Conservation (phyloP, 1,139 yeast species). For the Lodderomyces parapsilosis region DNA sequence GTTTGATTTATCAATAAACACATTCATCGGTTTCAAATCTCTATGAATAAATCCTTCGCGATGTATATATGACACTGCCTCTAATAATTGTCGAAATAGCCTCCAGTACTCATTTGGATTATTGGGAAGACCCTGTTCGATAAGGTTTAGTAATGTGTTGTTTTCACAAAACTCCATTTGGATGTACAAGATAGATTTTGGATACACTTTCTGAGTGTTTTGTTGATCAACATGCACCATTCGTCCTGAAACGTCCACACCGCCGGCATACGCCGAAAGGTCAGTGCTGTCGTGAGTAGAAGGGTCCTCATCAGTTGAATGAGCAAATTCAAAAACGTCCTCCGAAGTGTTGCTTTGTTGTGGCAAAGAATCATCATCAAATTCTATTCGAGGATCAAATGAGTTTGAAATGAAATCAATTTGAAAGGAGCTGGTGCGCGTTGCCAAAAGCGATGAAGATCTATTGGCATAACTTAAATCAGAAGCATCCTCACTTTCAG, state of each 20-base stretch:
- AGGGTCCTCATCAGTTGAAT: conserved; percentile 16
- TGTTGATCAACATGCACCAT: too few species aligned
- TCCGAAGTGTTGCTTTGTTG: conserved; percentile 14
- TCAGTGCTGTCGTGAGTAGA: not conserved
- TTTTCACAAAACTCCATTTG: conserved; percentile 99
- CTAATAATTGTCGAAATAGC: conserved; percentile 80
- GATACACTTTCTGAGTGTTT: conserved; percentile 4
- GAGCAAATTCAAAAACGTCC: conserved; percentile 31
- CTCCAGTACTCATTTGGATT: conserved; percentile 87
- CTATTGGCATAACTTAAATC: conserved; percentile 15
- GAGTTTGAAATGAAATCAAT: conserved; percentile 71
- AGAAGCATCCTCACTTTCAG: conserved; percentile 12
- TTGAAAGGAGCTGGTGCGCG: conserved; percentile 40
- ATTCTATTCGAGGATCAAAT: conserved; percentile 57
- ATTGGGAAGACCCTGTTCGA: conserved; percentile 72
- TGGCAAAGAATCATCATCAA: conserved; percentile 34
- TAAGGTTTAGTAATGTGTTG: conserved; percentile 80
- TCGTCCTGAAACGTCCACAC: too few species aligned
- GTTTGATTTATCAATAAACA: conserved; percentile 86
- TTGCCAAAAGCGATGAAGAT: conserved; percentile 31
- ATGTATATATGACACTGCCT: conserved; percentile 89
- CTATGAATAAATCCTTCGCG: conserved; percentile 93
- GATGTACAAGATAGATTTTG: conserved; percentile 63
- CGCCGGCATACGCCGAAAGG: too few species aligned
- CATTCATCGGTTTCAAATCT: conserved; percentile 92